Evolutionary conservation across 495 filamentous ascomycete genomes (phyloP), one percentile per base, ranked within the genome.

Genomic region (Bryoglossum gracile): DNA sequence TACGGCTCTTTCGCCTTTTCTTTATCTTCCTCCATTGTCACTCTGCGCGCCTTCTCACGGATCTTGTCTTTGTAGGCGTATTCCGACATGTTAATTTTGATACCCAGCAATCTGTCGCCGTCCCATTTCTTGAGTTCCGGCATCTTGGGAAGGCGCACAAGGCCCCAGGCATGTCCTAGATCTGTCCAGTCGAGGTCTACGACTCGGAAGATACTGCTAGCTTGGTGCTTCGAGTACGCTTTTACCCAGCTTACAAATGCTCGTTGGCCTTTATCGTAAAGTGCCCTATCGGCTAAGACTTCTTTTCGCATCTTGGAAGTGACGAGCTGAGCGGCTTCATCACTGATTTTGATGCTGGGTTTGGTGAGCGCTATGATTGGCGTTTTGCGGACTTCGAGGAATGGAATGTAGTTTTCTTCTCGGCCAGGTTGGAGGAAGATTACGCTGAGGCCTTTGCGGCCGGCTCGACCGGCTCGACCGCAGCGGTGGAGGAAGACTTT

Each of bases 401-500:
- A 95, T 2, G 80, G 72, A 2, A 95, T 73, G 60, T 96, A 98
- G 55, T 91, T 89, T 61, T 87, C 86, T 60, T 98, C 92, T 13
- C 80, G 72, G 0, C 87, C 86, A 0, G 84, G 84, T 14, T 85
- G 84, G 13, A 98, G 74, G 53, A 97, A 77, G 0, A 94, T 78
- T 6, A 97, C 76, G 43, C 89, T 89, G 11, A 95, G 72, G 1
- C 92, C 92, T 43, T 76, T 74, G 14, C 92, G 83, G 0, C 92
- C 92, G 3, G 92, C 92, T 33, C 92, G 79, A 0, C 90, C 92
- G 1, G 94, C 89, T 46, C 92, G 87, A 3, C 92, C 92, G 57
- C 88, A 94, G 48, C 92, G 82, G 67, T 98, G 92, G 45, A 98
- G 82, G 65, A 96, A 97, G 30, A 83, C 87, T 64, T 96, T 96